Percentiles rank a stretch among this genome's conserved stretches.
phyloP scores from a whole-genome alignment of 306 rosid species.

The Cercis canadensis region DNA sequence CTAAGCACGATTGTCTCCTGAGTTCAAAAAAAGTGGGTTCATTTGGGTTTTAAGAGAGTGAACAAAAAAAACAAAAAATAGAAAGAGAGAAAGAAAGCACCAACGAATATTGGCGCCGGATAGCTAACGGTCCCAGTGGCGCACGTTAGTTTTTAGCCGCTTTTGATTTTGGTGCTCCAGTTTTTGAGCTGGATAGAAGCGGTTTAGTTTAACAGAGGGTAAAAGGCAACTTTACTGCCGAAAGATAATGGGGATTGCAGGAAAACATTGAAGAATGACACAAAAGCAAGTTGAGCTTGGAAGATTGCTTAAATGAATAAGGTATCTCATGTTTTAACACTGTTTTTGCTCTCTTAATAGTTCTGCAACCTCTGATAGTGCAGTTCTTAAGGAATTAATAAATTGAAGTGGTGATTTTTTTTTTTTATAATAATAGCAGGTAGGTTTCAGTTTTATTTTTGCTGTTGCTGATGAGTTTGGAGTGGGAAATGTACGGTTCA shows the following conservation, averaged over 20 bases:
- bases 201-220: neutral
- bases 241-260: conserved; percentile 19
- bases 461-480: no score
- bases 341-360: no score
- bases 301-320: neutral
- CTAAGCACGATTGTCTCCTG: conserved; percentile 30
- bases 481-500: conserved; percentile 34
- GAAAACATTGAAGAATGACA: conserved; percentile 1
- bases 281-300: conserved; percentile 3
- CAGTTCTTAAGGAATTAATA: no score
- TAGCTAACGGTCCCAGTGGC: conserved; percentile 62
- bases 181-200: conserved; percentile 29
- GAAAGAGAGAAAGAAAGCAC: conserved; percentile 34
- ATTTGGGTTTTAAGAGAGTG: conserved; percentile 58
- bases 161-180: conserved; percentile 34
- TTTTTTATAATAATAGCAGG: no score
- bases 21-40: conserved; percentile 43
- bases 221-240: conserved; percentile 31
- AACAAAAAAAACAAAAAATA: conserved; percentile 23
- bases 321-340: no score
- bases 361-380: no score
- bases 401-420: no score
- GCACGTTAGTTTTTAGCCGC: conserved; percentile 48
- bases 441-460: neutral
- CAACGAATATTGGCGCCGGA: conserved; percentile 79